Base-by-base conservation (phyloP, 441 rosid genomes). In the Brassica hybrid region DNA sequence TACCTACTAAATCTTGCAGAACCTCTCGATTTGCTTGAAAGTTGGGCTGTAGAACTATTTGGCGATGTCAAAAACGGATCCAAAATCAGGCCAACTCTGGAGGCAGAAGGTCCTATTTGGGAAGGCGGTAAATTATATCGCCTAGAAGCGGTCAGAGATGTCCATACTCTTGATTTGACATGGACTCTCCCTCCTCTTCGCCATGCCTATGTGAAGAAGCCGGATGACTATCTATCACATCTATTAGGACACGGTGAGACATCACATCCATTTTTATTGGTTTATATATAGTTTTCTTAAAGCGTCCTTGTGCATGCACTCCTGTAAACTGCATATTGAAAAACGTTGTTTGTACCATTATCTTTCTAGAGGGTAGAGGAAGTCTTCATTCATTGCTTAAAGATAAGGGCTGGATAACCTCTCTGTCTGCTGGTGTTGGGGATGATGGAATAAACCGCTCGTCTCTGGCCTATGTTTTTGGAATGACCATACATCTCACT, bases 111-210 rank as follows among this genome's bases (percentile, higher is more conserved):
- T 80, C 86, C 97, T 80, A 84, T 93, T 41, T 96, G 98, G 98
- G 82, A 83, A 82, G 83, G 90, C 68, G 92, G 97, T 83, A 88
- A 88, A 82, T 79, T 89, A 81, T 93, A 87, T 82, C 88, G 90
- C 84, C 81, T 96, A 80, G 90, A 89, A 84, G 98, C 98, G 17
- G 96, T 96, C 71, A 93, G 87, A 83, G 99, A 96, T 86, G 87
- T 93, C 76, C 91, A 96, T 81, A 89, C 85, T 71, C 97, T 96
- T 38, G 88, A 89, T 78, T 86, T 96, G 83, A 82, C 89, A 48
- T 96, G 99, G 98, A 88, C 92, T 54, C 84, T 96, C 70, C 99
- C 99, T 52, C 91, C 94, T 76, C 97, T 96, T 80, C 94, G 87
- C 71, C 85, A 87, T 82, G 90, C 90, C 56, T 93, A 96, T 84